These are phyloP conservation scores for Globisporangium megalacanthum DNA, from an alignment of 352 stramenopile genomes.

Conservation along the genomic window DNA sequence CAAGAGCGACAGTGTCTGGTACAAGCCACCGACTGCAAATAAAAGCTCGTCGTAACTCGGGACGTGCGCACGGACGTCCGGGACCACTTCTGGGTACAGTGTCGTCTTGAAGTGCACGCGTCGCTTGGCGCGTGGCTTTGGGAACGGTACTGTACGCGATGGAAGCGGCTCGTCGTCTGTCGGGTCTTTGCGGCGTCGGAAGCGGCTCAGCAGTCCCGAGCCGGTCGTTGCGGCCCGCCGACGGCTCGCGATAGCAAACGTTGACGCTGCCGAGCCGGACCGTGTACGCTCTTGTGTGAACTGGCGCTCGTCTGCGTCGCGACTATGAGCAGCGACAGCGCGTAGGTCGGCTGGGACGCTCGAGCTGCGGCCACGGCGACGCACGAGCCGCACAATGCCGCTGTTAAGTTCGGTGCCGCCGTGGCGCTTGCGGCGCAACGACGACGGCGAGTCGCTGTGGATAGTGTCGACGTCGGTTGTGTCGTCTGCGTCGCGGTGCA, in stretches of 20 bases:
- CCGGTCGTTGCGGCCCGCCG: slow-evolving; percentile 5
- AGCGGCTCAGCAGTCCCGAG: slow-evolving; percentile 3
- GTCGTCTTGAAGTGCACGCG: slow-evolving; percentile 49
- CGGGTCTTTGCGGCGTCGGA: slow-evolving; percentile 9
- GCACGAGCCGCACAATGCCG: slow-evolving; percentile 1
- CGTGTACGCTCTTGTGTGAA: neutral
- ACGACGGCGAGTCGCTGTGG: neutral
- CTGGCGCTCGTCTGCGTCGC: neutral
- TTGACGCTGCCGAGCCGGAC: slow-evolving; percentile 3
- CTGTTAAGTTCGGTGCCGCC: slow-evolving; percentile 1
- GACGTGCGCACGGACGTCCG: slow-evolving; percentile 16
- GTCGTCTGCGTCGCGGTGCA: slow-evolving; percentile 8
- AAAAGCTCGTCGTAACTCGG: slow-evolving; percentile 56
- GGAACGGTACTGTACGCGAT: neutral
- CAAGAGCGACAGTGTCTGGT: slow-evolving; percentile 51
- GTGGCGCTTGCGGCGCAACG: slow-evolving; percentile 7
- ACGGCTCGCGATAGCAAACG: neutral
- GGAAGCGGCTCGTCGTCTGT: neutral
- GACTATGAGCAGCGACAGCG: neutral
- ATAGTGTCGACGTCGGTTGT: neutral
- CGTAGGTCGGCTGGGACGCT: neutral
- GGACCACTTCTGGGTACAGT: slow-evolving; percentile 33
- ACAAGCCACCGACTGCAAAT: slow-evolving; percentile 48
- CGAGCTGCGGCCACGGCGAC: slow-evolving; percentile 10
- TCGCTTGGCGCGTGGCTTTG: slow-evolving; percentile 5